These are phyloP conservation scores for Acacia acuminata DNA, from an alignment of 306 rosid genomes.

Conservation along the genomic window DNA sequence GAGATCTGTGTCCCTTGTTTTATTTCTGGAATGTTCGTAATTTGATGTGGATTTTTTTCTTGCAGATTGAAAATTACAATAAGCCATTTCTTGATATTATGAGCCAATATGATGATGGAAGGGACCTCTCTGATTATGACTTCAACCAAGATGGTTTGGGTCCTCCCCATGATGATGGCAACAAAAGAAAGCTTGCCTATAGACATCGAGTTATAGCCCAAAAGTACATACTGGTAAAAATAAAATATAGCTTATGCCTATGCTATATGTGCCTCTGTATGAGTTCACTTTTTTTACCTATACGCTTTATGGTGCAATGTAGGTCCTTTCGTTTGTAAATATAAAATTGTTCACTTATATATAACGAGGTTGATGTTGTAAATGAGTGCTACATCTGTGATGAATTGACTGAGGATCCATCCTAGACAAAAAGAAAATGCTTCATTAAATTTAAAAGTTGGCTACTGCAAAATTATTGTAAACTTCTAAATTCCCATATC, in stretches of 20 bases:
- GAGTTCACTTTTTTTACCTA: conserved; percentile 6
- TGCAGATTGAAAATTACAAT: conserved; percentile 85
- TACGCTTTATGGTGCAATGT: background rate
- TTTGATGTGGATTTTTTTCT: conserved; percentile 28
- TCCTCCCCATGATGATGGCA: conserved; percentile 57
- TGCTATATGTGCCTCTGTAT: background rate
- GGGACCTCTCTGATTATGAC: conserved; percentile 75
- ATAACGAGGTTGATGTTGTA: conserved; percentile 12
- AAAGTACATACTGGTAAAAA: conserved; percentile 66
- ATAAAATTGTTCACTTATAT: conserved; percentile 1
- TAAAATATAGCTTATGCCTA: conserved; percentile 4
- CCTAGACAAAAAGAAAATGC: conserved; percentile 1
- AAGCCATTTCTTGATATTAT: conserved; percentile 69
- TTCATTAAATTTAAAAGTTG: background rate
- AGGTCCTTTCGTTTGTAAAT: background rate
- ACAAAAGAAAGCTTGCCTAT: conserved; percentile 81
- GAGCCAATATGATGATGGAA: conserved; percentile 71
- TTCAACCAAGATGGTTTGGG: conserved; percentile 73
- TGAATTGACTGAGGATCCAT: conserved; percentile 10
- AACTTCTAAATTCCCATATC: conserved; percentile 5
- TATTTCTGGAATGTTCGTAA: conserved; percentile 23
- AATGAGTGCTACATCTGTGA: conserved; percentile 23
- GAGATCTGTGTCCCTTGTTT: background rate
- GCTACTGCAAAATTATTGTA: conserved; percentile 10
- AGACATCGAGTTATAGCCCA: conserved; percentile 73